Evolutionary conservation across 106 monocot species (phyloP).

Genomic region (Dactylorhiza incarnata): DNA sequence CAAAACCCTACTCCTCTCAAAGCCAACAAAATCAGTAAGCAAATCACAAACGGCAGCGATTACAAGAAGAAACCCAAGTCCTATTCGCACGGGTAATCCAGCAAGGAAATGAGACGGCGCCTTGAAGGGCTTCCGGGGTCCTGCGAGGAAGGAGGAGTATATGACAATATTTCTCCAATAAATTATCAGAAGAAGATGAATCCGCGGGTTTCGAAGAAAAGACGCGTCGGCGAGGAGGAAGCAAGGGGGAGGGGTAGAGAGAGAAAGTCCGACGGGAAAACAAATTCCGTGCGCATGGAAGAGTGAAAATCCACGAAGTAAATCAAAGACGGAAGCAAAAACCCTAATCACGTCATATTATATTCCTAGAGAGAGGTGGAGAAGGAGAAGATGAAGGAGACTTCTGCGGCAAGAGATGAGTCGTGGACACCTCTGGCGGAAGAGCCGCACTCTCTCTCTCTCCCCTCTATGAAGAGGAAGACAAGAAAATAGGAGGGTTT

Average conservation of each 20-base stretch:
- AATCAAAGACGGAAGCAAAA: not conserved
- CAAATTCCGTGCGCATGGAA: not conserved
- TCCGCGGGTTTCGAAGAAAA: not conserved
- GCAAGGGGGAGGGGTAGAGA: not conserved
- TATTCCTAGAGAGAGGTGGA: not conserved
- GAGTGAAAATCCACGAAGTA: constrained; percentile 4
- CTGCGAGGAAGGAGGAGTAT: not conserved
- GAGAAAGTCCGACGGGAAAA: not conserved
- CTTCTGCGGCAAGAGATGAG: constrained; percentile 7
- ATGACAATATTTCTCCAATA: not conserved
- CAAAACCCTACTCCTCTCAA: constrained; percentile 2
- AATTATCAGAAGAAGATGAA: not conserved
- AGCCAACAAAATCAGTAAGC: not conserved
- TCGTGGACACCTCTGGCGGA: not conserved
- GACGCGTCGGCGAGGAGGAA: not conserved
- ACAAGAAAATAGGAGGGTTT: not conserved
- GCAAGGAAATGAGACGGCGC: not conserved
- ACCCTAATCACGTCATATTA: not conserved
- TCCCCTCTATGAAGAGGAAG: not conserved
- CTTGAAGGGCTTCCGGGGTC: not conserved
- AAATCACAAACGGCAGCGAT: not conserved
- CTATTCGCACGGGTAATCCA: not conserved
- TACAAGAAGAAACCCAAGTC: not conserved
- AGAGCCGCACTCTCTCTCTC: not conserved
- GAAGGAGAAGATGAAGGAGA: not conserved